Evolutionary conservation across 768 basidiomycete genomes (phyloP), one percentile per base, ranked within the genome.

Genomic region (Plicaturopsis crispa): DNA sequence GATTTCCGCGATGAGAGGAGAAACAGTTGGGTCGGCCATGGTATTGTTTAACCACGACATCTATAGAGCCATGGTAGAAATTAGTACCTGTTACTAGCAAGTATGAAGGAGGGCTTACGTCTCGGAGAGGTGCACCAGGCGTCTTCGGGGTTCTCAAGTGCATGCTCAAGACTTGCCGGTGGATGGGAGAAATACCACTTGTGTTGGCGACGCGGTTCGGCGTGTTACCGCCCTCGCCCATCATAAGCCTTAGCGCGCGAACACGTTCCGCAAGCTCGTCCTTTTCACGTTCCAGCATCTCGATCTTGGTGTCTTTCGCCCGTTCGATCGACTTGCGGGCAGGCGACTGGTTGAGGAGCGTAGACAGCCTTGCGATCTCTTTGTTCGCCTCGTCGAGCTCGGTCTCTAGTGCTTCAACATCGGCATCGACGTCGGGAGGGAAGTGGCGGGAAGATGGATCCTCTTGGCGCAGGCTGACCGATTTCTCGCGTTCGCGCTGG

Each of bases 381-480:
- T 62, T 75, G 52, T 87, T 68, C 1, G 89, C 87, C 1, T 75
- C 70, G 40, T 87, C 84, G 31, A 92, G 71, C 48, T 90, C 87
- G 2, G 66, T 64, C 54, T 91, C 86, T 36, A 92, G 65, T 0
- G 65, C 72, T 41, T 80, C 78, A 19, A 76, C 57, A 16, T 87
- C 84, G 20, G 69, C 66, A 23, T 77, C 72, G 10, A 46, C 49
- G 54, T 68, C 42, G 53, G 66, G 24, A 51, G 66, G 41, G 42
- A 53, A 43, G 57, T 52, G 34, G 45, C 23, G 43, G 41, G 24
- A 41, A 16, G 41, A 50, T 51, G 45, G 47, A 47, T 43, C 35
- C 43, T 45, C 36, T 51, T 58, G 39, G 48, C 48, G 46, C 33
- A 42, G 34, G 5, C 54, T 48, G 33, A 47, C 39, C 30, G 60